A percentile compares a stretch with the other conserved stretches of the same genome.
These are phyloP conservation scores for Pseudofabraea citricarpa DNA, from an alignment of 2,329 filamentous ascomycete genomes.

Conservation along the genomic window DNA sequence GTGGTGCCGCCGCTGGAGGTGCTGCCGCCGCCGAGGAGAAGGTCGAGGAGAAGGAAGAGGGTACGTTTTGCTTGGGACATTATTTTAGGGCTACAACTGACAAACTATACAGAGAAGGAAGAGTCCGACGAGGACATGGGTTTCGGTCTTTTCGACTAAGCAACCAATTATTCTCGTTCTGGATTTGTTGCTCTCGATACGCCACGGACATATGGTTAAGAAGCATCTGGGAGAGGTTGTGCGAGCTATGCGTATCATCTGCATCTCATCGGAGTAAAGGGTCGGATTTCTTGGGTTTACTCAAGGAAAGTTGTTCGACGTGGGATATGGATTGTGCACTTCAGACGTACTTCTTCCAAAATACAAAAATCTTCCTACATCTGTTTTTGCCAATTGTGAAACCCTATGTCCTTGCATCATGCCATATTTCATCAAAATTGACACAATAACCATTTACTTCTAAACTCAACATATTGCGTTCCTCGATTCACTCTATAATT, in stretches of 20 bases:
- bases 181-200: conserved; percentile 19
- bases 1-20: conserved; percentile 62
- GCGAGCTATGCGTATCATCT: conserved; percentile 22
- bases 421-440: too few relatives aligned
- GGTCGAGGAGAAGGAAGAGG: conserved; percentile 73
- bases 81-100: conserved; percentile 19
- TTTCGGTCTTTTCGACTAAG: conserved; percentile 73
- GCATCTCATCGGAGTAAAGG: conserved; percentile 22
- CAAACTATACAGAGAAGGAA: conserved; percentile 47
- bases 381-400: too few relatives aligned
- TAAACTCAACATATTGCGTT: too few relatives aligned
- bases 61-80: conserved; percentile 54
- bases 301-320: conserved; percentile 17
- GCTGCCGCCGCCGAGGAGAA: conserved; percentile 62
- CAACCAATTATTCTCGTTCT: conserved; percentile 23
- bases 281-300: conserved; percentile 13
- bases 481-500: too few relatives aligned
- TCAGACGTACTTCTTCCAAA: conserved; percentile 28
- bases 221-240: conserved; percentile 23
- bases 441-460: too few relatives aligned
- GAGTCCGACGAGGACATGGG: conserved; percentile 74
- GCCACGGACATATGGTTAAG: conserved; percentile 13
- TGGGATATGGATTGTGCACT: conserved; percentile 25
- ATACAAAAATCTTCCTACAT: too few relatives aligned
- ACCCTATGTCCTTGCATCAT: too few relatives aligned